Conservation (phyloP, 495 filamentous ascomycete species). For the Aspergillus panamensis region DNA sequence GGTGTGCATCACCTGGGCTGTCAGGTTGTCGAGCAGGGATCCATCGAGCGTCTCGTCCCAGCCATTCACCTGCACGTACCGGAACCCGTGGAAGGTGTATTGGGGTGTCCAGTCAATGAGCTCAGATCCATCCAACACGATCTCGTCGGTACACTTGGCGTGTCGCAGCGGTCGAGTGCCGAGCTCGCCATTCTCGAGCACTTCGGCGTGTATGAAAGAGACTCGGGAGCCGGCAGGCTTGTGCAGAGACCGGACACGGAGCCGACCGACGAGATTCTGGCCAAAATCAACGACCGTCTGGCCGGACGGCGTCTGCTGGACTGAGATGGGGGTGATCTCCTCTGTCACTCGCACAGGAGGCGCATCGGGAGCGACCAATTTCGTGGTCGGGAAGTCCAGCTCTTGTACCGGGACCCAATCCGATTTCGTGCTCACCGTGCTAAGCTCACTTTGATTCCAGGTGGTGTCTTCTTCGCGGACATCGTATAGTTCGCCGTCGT, state of each 20-base stretch:
- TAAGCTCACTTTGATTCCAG: background rate
- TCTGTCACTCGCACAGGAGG: constrained; percentile 7
- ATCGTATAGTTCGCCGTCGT: constrained; percentile 53
- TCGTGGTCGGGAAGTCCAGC: background rate
- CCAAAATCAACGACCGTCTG: constrained; percentile 44
- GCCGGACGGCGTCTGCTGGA: constrained; percentile 4
- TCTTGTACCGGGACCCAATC: no score
- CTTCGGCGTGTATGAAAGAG: constrained; percentile 45
- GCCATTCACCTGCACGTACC: constrained; percentile 48
- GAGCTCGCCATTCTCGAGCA: constrained; percentile 49
- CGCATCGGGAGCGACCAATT: constrained; percentile 1
- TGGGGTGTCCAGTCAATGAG: constrained; percentile 28
- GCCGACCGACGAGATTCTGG: constrained; percentile 50
- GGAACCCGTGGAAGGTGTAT: constrained; percentile 58
- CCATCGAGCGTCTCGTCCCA: constrained; percentile 31
- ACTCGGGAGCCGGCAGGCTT: constrained; percentile 29
- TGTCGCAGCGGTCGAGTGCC: constrained; percentile 43
- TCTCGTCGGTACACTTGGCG: constrained; percentile 39
- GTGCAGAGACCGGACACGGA: constrained; percentile 29
- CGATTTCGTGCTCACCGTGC: no score
- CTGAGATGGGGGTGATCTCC: background rate
- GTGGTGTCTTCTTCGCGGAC: constrained; percentile 18
- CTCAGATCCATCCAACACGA: constrained; percentile 20
- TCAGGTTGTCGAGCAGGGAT: constrained; percentile 23
- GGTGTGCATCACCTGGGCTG: constrained; percentile 48